Percentiles rank a stretch among this genome's conserved stretches.
Conservation (phyloP, 2,329 filamentous ascomycete species). For the Diaporthe australafricana region DNA sequence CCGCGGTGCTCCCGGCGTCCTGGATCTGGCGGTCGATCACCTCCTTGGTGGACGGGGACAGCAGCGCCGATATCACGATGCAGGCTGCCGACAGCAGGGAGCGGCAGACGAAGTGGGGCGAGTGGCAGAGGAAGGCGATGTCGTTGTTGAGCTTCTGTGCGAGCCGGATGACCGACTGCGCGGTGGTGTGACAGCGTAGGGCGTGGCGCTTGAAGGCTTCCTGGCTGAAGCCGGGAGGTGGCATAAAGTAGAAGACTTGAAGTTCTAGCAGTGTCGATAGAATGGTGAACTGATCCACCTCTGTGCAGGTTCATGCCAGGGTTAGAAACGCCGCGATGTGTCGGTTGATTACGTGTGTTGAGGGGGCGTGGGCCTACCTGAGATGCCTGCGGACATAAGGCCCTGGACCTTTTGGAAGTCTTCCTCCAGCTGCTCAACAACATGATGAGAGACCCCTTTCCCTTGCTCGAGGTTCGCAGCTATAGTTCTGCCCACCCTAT, state of each 20-base stretch:
- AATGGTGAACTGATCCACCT: conserved; percentile 61
- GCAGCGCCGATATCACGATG: conserved; percentile 58
- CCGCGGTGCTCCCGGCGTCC: conserved; percentile 29
- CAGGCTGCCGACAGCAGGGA: conserved; percentile 58
- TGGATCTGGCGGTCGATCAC: conserved; percentile 47
- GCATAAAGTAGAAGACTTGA: conserved; percentile 64
- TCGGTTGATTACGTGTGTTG: too few relatives aligned
- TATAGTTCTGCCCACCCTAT: conserved; percentile 61
- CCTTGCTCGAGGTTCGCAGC: conserved; percentile 58
- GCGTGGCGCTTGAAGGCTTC: conserved; percentile 57
- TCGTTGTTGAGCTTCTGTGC: conserved; percentile 56
- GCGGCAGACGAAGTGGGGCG: conserved; percentile 62
- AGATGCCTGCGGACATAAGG: conserved; percentile 57
- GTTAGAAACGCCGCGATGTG: neutral
- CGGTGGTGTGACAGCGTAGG: conserved; percentile 60
- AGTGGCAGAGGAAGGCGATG: conserved; percentile 55
- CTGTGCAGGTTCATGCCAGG: conserved; percentile 44
- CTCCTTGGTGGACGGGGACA: conserved; percentile 56
- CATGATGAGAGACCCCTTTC: conserved; percentile 58
- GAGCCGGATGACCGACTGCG: conserved; percentile 57
- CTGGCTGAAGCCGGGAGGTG: conserved; percentile 51
- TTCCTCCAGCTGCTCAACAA: conserved; percentile 62
- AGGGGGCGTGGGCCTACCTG: conserved; percentile 50
- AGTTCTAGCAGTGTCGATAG: conserved; percentile 64
- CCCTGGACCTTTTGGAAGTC: conserved; percentile 62